phyloP scores from a whole-genome alignment of 768 basidiomycete genomes.

The Grammothele lineata region DNA sequence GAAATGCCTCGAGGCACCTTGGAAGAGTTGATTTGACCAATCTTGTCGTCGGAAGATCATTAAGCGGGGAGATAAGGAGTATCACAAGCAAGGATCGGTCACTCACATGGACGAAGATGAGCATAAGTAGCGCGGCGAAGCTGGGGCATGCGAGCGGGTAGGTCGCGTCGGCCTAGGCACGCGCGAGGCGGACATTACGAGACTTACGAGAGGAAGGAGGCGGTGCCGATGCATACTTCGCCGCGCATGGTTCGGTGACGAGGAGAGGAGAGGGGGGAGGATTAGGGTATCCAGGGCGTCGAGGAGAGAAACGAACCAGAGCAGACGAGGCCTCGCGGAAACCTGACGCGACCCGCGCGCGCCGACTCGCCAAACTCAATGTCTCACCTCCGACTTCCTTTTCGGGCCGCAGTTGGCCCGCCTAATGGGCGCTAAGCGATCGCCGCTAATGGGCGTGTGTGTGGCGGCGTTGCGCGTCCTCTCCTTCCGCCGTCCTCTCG shows the following conservation, averaged over 20 bases:
- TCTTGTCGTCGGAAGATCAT: conserved; percentile 35
- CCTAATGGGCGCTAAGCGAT: too few species aligned
- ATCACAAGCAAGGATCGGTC: conserved; percentile 8
- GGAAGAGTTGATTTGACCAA: conserved; percentile 80
- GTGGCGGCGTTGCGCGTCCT: conserved; percentile 2
- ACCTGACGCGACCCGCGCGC: conserved; percentile 12
- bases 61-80: conserved; percentile 8
- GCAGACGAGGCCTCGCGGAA: conserved; percentile 14
- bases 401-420: not conserved
- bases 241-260: conserved; percentile 49
- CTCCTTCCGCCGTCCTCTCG: too few species aligned
- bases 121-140: conserved; percentile 47
- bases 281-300: conserved; percentile 15
- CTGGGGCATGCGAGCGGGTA: conserved; percentile 34
- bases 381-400: not conserved
- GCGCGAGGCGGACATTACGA: not conserved
- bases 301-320: conserved; percentile 5
- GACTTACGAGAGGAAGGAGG: conserved; percentile 68
- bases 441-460: too few species aligned
- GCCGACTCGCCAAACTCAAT: not conserved
- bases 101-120: conserved; percentile 81
- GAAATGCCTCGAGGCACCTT: conserved; percentile 65
- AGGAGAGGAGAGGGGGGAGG: conserved; percentile 5
- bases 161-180: conserved; percentile 5
- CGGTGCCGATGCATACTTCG: conserved; percentile 71